Conservation (phyloP, 768 basidiomycete species). For the Gymnopilus junonius region DNA sequence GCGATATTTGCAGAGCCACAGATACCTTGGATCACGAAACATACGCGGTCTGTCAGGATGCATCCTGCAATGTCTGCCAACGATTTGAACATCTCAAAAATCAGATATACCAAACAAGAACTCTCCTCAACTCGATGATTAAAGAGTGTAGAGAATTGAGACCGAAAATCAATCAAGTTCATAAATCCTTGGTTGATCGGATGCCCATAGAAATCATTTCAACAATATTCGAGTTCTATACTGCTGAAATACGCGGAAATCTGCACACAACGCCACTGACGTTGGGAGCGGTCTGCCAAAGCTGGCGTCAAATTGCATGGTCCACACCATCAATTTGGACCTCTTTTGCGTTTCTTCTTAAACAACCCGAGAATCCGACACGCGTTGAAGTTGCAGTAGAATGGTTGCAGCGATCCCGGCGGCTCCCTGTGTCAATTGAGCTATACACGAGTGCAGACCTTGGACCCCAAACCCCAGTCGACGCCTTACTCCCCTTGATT, state of each 20-base stretch:
- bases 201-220: background rate
- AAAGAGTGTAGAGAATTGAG: background rate
- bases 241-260: too few species aligned
- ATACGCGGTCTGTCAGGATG: too few species aligned
- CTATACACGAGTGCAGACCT: too few species aligned
- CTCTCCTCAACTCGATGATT: background rate
- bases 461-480: too few species aligned
- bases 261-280: too few species aligned
- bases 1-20: too few species aligned
- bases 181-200: background rate
- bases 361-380: background rate
- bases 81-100: background rate
- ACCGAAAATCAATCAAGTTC: background rate
- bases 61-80: background rate
- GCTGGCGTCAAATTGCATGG: conserved; percentile 11
- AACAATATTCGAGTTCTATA: background rate
- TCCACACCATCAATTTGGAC: background rate
- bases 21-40: too few species aligned
- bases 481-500: too few species aligned
- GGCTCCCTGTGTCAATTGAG: background rate
- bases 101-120: background rate
- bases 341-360: background rate
- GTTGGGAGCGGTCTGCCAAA: conserved; percentile 5
- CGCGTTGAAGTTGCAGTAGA: background rate
- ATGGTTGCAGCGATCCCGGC: background rate